These are phyloP conservation scores for Rhizopogon rudus DNA, from an alignment of 768 basidiomycete species.

Conservation along the genomic window DNA sequence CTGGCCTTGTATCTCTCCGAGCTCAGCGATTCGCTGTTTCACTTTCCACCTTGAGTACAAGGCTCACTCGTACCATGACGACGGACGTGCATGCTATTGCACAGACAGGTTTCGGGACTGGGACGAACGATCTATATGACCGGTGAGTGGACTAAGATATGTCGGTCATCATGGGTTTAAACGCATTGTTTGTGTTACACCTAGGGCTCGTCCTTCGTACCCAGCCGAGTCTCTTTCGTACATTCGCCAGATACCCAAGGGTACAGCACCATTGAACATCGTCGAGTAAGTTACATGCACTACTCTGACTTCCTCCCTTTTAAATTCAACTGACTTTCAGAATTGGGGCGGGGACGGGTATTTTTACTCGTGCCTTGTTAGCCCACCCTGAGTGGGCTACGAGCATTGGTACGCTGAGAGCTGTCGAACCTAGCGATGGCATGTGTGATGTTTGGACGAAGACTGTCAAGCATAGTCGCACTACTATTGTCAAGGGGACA, in stretches of 20 bases:
- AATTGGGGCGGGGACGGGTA: conserved; percentile 81
- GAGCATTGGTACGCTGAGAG: conserved; percentile 50
- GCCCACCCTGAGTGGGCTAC: conserved; percentile 52
- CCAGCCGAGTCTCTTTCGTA: conserved; percentile 55
- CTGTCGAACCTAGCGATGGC: conserved; percentile 81
- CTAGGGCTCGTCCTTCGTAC: conserved; percentile 80
- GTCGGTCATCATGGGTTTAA: neutral
- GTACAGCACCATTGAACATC: conserved; percentile 45
- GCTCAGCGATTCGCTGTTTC: neutral
- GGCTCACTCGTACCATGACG: conserved; percentile 19
- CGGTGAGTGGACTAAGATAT: conserved; percentile 32
- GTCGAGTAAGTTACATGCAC: conserved; percentile 52
- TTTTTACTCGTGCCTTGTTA: conserved; percentile 82
- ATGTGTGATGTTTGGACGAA: conserved; percentile 74
- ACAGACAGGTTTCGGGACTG: conserved; percentile 66
- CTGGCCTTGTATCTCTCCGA: neutral
- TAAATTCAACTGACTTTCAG: conserved; percentile 32
- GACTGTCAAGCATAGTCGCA: conserved; percentile 48
- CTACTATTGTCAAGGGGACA: conserved; percentile 55
- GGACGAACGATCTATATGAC: conserved; percentile 83
- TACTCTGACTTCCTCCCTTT: neutral
- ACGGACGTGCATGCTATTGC: conserved; percentile 58
- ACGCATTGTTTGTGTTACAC: neutral
- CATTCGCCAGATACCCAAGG: conserved; percentile 46
- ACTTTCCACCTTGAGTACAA: neutral